phyloP scores from a whole-genome alignment of 2,329 filamentous ascomycete species.

The Ophiosphaerella korrae region DNA sequence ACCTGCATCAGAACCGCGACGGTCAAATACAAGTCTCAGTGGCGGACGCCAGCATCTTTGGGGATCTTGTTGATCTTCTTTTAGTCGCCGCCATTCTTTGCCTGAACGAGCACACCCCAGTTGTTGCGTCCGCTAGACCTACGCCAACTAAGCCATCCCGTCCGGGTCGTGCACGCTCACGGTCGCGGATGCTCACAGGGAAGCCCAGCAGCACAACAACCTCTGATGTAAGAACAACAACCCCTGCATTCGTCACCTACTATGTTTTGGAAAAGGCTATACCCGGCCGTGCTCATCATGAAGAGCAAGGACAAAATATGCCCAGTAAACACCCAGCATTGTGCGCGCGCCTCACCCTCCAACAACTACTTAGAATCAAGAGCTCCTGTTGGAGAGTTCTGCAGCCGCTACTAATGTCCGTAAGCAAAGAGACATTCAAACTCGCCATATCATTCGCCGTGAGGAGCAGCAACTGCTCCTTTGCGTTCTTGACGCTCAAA shows the following conservation, averaged over 20 bases:
- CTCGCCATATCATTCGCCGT: conserved; percentile 9
- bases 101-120: conserved; percentile 30
- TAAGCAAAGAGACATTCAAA: conserved; percentile 8
- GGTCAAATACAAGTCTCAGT: conserved; percentile 27
- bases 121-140: conserved; percentile 37
- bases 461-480: conserved; percentile 10
- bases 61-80: conserved; percentile 36
- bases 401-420: conserved; percentile 9
- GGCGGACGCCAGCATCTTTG: conserved; percentile 36
- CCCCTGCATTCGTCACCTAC: conserved; percentile 1
- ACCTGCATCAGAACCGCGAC: conserved; percentile 37
- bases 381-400: conserved; percentile 6
- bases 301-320: conserved; percentile 8
- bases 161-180: conserved; percentile 39
- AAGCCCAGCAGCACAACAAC: conserved; percentile 20
- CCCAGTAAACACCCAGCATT: conserved; percentile 12
- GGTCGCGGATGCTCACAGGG: conserved; percentile 34
- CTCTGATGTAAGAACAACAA: conserved; percentile 11
- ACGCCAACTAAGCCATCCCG: conserved; percentile 43
- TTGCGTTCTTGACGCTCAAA: conserved; percentile 10
- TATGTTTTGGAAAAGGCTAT: neutral
- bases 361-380: neutral
- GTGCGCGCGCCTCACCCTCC: conserved; percentile 25
- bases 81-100: conserved; percentile 30
- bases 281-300: neutral